Evolutionary conservation across 345 rosid species (phyloP).

Genomic region (Geranium brycei): DNA sequence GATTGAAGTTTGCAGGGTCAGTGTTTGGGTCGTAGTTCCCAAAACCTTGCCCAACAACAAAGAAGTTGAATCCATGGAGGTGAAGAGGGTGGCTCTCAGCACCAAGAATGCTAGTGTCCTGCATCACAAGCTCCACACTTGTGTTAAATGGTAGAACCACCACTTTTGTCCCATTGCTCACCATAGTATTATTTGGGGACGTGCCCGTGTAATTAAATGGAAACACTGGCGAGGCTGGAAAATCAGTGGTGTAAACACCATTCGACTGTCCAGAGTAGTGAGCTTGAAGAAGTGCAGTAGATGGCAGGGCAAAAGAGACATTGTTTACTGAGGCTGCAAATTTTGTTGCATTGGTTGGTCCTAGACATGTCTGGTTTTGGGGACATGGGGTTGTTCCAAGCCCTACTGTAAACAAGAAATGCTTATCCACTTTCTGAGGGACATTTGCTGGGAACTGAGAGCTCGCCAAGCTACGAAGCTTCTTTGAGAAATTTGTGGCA

Average conservation of each 20-base stretch:
- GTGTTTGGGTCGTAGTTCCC: conserved; percentile 1
- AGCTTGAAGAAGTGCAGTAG: conserved; percentile 5
- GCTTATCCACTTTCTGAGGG: conserved; percentile 2
- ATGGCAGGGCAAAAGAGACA: conserved; percentile 1
- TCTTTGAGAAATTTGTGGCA: not conserved
- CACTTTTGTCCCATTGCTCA: conserved; percentile 1
- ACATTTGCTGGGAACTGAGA: not conserved
- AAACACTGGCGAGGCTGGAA: not conserved
- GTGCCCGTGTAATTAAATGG: conserved; percentile 4
- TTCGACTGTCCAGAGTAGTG: not conserved
- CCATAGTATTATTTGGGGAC: conserved; percentile 4
- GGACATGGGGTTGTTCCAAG: conserved; percentile 7
- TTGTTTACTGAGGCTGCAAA: conserved; percentile 4
- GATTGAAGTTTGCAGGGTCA: conserved; percentile 3
- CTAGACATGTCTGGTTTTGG: conserved; percentile 4
- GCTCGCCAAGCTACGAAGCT: conserved; percentile 2
- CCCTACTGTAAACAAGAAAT: conserved; percentile 3
- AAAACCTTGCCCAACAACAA: conserved; percentile 6
- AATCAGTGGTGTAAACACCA: conserved; percentile 3
- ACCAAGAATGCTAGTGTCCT: conserved; percentile 8
- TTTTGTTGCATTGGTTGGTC: conserved; percentile 1
- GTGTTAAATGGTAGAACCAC: conserved; percentile 7
- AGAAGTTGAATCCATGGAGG: conserved; percentile 6
- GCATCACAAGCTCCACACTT: conserved; percentile 4
- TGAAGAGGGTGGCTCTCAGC: conserved; percentile 5